phyloP scores from a whole-genome alignment of 2,329 filamentous ascomycete genomes.

The Magnaporthales sp. region DNA sequence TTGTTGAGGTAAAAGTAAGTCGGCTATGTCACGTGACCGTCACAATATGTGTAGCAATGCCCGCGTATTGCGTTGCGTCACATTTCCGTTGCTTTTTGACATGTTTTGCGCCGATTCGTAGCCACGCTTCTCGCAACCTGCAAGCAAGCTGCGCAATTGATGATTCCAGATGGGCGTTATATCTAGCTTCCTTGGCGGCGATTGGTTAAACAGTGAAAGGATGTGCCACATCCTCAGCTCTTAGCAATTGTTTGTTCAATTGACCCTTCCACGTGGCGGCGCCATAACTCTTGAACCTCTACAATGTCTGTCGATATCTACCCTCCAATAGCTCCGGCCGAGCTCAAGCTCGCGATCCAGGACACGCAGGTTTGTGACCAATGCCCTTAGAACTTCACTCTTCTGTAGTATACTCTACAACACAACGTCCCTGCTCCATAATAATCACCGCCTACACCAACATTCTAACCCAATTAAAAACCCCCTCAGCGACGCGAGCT shows the following conservation, averaged over 20 bases:
- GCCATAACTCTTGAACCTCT: background rate
- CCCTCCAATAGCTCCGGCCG: conserved; percentile 41
- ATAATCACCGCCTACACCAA: conserved; percentile 6
- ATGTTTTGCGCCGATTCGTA: background rate
- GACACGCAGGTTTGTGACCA: conserved; percentile 37
- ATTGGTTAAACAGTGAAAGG: background rate
- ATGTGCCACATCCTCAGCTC: background rate
- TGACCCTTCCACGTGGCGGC: background rate
- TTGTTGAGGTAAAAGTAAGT: too few relatives aligned
- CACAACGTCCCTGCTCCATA: background rate
- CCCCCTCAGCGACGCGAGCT: conserved; percentile 39
- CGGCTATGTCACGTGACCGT: background rate
- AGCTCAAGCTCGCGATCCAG: conserved; percentile 40
- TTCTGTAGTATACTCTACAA: background rate
- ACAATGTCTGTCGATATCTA: conserved; percentile 51
- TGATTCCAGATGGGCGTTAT: background rate
- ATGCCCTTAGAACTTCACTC: background rate
- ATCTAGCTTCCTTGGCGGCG: background rate
- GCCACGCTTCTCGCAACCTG: background rate
- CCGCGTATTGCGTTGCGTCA: background rate
- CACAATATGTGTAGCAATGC: background rate
- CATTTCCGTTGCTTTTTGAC: background rate
- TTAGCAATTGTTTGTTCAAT: background rate
- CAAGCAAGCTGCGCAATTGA: background rate
- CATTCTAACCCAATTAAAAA: conserved; percentile 16